Conservation (phyloP, 305 asterid genomes). For the Fraxinus ornus region DNA sequence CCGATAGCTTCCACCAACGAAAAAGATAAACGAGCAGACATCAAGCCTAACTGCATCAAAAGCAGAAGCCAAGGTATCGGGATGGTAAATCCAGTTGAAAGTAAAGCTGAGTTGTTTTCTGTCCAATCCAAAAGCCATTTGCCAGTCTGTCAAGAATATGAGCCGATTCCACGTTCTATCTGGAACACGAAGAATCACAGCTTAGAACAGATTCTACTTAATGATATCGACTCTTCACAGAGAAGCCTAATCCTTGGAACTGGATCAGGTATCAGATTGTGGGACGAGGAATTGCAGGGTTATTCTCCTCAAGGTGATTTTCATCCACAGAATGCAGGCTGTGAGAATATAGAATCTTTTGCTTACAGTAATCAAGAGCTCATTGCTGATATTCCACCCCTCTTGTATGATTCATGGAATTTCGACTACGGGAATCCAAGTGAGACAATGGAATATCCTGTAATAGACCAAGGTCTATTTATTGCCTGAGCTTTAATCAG, state of each 20-base stretch:
- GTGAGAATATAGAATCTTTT: constrained; percentile 34
- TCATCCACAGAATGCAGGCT: constrained; percentile 28
- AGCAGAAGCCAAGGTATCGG: constrained; percentile 23
- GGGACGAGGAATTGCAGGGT: constrained; percentile 43
- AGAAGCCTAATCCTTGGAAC: constrained; percentile 35
- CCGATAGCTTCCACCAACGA: constrained; percentile 25
- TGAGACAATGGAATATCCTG: constrained; percentile 62
- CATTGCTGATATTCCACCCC: constrained; percentile 43
- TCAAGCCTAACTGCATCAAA: constrained; percentile 23
- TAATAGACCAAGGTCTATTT: constrained; percentile 66
- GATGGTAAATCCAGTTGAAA: constrained; percentile 34
- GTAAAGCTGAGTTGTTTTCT: constrained; percentile 34
- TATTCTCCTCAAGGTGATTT: constrained; percentile 42
- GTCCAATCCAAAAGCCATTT: constrained; percentile 39
- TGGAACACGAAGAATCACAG: constrained; percentile 39
- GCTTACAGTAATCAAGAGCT: constrained; percentile 39
- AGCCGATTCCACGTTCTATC: constrained; percentile 31
- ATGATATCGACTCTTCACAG: constrained; percentile 35
- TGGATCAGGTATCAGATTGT: constrained; percentile 36
- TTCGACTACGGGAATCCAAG: constrained; percentile 48
- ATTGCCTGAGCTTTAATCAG: constrained; percentile 43
- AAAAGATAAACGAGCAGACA: constrained; percentile 24
- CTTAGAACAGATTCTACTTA: constrained; percentile 38
- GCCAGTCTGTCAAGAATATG: constrained; percentile 22
- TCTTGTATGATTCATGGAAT: constrained; percentile 49